Evolutionary conservation across 768 basidiomycete genomes (phyloP), one percentile per base, ranked within the genome.

Genomic region (Tricholoma hemisulphureum): DNA sequence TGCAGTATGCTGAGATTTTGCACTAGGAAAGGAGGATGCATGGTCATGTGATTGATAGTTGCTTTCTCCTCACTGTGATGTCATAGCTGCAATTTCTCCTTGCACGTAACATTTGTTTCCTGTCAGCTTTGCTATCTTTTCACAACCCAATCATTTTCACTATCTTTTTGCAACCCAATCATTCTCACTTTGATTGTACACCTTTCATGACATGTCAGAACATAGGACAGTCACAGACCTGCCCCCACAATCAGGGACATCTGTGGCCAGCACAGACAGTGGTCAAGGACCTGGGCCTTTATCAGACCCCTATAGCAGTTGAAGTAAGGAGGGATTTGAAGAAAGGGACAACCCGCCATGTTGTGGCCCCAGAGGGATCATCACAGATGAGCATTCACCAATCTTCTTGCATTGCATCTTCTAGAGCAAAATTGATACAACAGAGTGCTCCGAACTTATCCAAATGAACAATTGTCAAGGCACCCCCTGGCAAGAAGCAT

Each of bases 1-100:
- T n/a, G n/a, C n/a, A n/a, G 82, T 85, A 61, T 87, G 83, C 86
- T 83, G 87, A 8, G 73, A 73, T 37, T 79, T 58, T 35, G 72
- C 63, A 4, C 64, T 61, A 0, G 84, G 84, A 3, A 86, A 73
- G 1, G 69, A 0, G 70, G 69, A 64, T 88, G 86, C 0, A 71
- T 88, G 67, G 0, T 76, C 70, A 13, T 73, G 67, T 61, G 85
- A 86, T n/a, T 75, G 74, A 60, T 86, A 88, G n/a, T n/a, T n/a
- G n/a, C n/a, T n/a, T n/a, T n/a, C n/a, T n/a, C n/a, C n/a, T n/a
- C n/a, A n/a, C n/a, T n/a, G n/a, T n/a, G n/a, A n/a, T n/a, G n/a
- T n/a, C n/a, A n/a, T n/a, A n/a, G n/a, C n/a, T n/a, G n/a, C n/a
- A n/a, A n/a, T n/a, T n/a, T n/a, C n/a, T n/a, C n/a, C n/a, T n/a